Conservation (phyloP, 345 rosid species). For the Moricandia arvensis region DNA sequence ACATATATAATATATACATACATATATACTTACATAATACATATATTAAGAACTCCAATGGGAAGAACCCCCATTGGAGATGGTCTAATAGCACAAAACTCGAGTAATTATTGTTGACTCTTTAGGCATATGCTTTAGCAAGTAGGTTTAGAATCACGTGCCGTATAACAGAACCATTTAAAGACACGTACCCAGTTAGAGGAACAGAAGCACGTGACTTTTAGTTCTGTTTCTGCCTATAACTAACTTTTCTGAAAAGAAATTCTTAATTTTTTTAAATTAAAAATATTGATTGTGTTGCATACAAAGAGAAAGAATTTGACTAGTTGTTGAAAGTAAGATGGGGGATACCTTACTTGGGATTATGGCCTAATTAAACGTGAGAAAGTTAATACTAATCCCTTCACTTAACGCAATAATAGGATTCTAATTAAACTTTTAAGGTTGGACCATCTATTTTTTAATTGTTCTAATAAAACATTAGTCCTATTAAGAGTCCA, state of each 20-base stretch:
- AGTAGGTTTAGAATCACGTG: conserved; percentile 36
- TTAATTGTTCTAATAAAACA: neutral
- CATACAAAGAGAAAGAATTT: conserved; percentile 10
- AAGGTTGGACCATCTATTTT: neutral
- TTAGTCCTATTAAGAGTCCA: neutral
- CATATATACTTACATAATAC: no score
- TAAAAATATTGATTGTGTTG: neutral
- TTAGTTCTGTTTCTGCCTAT: conserved; percentile 18
- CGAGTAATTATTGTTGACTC: conserved; percentile 8
- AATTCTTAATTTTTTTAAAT: neutral
- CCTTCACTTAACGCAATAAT: neutral
- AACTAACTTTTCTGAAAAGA: neutral
- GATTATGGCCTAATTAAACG: conserved; percentile 10
- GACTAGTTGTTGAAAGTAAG: conserved; percentile 13
- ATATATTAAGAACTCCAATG: no score
- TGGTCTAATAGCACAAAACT: neutral
- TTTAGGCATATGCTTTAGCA: neutral
- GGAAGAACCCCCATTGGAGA: no score
- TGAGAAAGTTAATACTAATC: conserved; percentile 7
- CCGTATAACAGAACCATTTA: conserved; percentile 20
- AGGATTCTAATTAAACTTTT: neutral
- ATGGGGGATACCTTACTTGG: conserved; percentile 15
- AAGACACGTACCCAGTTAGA: conserved; percentile 24
- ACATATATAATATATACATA: no score
- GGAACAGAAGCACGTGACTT: conserved; percentile 35